Evolutionary conservation across 1,139 yeast genomes (phyloP).

Genomic region (Sugiyamaella pinicola): DNA sequence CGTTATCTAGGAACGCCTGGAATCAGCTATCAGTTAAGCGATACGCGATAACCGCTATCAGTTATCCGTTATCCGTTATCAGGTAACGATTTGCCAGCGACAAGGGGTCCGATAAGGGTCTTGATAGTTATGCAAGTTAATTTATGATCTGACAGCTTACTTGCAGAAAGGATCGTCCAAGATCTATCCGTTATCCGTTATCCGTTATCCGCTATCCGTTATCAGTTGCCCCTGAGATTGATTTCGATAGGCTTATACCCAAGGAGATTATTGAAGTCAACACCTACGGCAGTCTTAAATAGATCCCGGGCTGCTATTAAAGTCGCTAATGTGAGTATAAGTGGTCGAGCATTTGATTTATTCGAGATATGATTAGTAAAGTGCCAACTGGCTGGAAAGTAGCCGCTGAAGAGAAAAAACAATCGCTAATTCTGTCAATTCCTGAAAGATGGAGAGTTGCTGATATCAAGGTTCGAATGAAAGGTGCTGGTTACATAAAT

Average conservation of each 20-base stretch:
- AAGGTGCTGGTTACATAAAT: slow-evolving; percentile 15
- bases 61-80: slow-evolving; percentile 8
- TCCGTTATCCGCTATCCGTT: slow-evolving; percentile 1
- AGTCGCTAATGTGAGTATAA: no score
- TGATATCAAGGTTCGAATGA: slow-evolving; percentile 9
- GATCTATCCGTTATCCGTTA: background rate
- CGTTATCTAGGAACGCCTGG: no score
- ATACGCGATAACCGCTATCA: slow-evolving; percentile 10
- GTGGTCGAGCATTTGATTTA: background rate
- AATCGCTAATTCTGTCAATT: slow-evolving; percentile 8
- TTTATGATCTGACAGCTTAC: no score
- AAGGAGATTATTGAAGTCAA: background rate
- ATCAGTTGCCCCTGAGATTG: slow-evolving; percentile 1
- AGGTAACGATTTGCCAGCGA: background rate
- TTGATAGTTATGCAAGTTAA: no score
- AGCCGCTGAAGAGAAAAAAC: slow-evolving; percentile 3
- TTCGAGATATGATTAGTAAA: background rate
- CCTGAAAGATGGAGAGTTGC: slow-evolving; percentile 19
- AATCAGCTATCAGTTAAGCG: no score
- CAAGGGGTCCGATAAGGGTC: no score
- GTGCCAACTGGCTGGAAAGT: slow-evolving; percentile 2
- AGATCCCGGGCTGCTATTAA: no score
- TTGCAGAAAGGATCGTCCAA: no score
- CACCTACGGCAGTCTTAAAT: no score
- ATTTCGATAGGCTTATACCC: background rate